Conservation (phyloP, 1,139 yeast species). For the Suhomyces guaymorum region DNA sequence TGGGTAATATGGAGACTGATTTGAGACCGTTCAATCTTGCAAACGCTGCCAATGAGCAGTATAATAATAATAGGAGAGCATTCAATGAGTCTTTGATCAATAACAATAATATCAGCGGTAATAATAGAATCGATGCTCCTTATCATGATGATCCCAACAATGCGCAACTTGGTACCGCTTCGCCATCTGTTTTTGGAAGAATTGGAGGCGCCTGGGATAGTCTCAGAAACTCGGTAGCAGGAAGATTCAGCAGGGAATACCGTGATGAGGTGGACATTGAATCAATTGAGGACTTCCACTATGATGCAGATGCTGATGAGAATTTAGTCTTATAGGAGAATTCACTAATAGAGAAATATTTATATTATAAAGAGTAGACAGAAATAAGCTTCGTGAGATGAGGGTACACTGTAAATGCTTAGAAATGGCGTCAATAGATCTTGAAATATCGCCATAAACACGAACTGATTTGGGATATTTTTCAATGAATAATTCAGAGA, state of each 20-base stretch:
- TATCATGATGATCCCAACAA: conserved; percentile 5
- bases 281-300: conserved; percentile 25
- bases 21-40: conserved; percentile 34
- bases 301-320: conserved; percentile 37
- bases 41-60: conserved; percentile 34
- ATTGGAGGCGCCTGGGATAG: conserved; percentile 30
- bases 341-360: too few relatives aligned
- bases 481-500: too few relatives aligned
- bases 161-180: neutral
- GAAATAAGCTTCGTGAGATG: too few relatives aligned
- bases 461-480: too few relatives aligned
- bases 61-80: conserved; percentile 30
- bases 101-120: conserved; percentile 4
- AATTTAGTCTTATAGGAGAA: conserved; percentile 19
- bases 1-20: conserved; percentile 11
- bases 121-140: conserved; percentile 7
- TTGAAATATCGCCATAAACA: too few relatives aligned
- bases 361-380: too few relatives aligned
- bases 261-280: conserved; percentile 22
- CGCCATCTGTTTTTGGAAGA: conserved; percentile 23
- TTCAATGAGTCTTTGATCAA: conserved; percentile 26
- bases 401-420: too few relatives aligned
- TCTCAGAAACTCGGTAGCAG: conserved; percentile 21
- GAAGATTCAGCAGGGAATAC: conserved; percentile 16
- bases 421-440: too few relatives aligned